Percentiles rank a stretch among this genome's conserved stretches.
These are phyloP conservation scores for Penicillium digitatum DNA, from an alignment of 2,329 filamentous ascomycete genomes.

Conservation along the genomic window DNA sequence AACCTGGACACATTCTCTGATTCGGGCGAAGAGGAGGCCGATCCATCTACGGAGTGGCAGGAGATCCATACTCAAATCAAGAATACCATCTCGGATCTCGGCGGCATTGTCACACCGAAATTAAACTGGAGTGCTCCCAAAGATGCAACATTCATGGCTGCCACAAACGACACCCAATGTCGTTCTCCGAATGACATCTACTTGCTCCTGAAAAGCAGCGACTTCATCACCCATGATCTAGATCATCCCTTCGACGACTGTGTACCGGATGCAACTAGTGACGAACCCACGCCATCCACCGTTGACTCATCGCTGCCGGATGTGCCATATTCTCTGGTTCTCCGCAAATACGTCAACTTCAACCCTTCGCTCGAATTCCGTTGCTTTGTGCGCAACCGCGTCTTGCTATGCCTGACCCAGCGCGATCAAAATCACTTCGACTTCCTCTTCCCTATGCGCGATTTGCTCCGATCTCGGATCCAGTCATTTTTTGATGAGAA, in stretches of 20 bases:
- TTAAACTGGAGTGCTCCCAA: constrained; percentile 97
- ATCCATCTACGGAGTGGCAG: constrained; percentile 55
- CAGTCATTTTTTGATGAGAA: constrained; percentile 71
- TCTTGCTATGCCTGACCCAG: constrained; percentile 78
- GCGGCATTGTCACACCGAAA: constrained; percentile 84
- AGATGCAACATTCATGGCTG: constrained; percentile 86
- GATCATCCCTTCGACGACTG: constrained; percentile 87
- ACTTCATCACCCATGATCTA: constrained; percentile 90
- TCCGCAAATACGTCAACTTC: constrained; percentile 81
- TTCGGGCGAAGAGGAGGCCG: constrained; percentile 57
- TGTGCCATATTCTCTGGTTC: constrained; percentile 74
- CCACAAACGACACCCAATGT: constrained; percentile 89
- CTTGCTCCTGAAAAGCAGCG: constrained; percentile 86
- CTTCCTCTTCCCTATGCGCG: constrained; percentile 68
- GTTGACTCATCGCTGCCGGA: constrained; percentile 26
- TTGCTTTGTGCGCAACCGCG: constrained; percentile 83
- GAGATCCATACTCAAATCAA: constrained; percentile 75
- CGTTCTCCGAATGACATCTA: constrained; percentile 86
- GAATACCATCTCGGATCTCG: constrained; percentile 72
- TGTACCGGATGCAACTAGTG: constrained; percentile 35
- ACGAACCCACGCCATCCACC: constrained; percentile 4
- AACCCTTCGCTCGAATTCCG: constrained; percentile 92
- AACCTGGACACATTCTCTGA: constrained; percentile 51
- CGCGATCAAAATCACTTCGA: constrained; percentile 86
- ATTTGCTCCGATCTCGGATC: constrained; percentile 64